Base-by-base conservation (phyloP, 495 filamentous ascomycete species). In the Articulospora tetracladia region DNA sequence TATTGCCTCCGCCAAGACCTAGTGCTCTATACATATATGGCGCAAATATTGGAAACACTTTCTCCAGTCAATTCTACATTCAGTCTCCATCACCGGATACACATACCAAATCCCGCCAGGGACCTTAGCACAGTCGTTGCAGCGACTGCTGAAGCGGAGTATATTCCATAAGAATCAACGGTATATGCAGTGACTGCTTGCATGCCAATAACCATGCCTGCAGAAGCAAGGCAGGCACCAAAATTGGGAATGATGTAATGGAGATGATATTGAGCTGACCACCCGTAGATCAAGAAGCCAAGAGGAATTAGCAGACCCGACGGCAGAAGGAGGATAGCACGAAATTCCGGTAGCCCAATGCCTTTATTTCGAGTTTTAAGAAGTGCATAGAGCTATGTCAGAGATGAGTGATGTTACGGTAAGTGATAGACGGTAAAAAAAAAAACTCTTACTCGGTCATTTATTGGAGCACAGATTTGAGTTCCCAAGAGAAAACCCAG, bases 21-120 rank as follows among this genome's bases (percentile, higher is more conserved):
- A 86, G 71, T 20, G 70, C 71, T 28, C 70, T 60, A 66, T 84
- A 92, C 79, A 91, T 75, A 28, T 73, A 76, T 1, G 85, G 86
- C 3, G 87, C 86, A 62, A 93, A 93, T 3, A 94, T 74, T 23
- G 90, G 90, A 59, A 94, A 93, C n/a, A n/a, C n/a, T n/a, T n/a
- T n/a, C n/a, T n/a, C n/a, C n/a, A n/a, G n/a, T n/a, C n/a, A n/a
- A n/a, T n/a, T n/a, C n/a, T n/a, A n/a, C n/a, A n/a, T n/a, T n/a
- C n/a, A n/a, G n/a, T n/a, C n/a, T n/a, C n/a, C n/a, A n/a, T n/a
- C n/a, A n/a, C n/a, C n/a, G n/a, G n/a, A n/a, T n/a, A n/a, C n/a
- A n/a, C n/a, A n/a, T n/a, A 15, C 77, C 81, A 66, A 92, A 92
- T 1, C 89, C 89, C 0, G 85, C 84, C 15, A 92, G 47, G 23